Base-by-base conservation (phyloP, 192 early-diverging fungal genomes). In the Entomortierella beljakovae region DNA sequence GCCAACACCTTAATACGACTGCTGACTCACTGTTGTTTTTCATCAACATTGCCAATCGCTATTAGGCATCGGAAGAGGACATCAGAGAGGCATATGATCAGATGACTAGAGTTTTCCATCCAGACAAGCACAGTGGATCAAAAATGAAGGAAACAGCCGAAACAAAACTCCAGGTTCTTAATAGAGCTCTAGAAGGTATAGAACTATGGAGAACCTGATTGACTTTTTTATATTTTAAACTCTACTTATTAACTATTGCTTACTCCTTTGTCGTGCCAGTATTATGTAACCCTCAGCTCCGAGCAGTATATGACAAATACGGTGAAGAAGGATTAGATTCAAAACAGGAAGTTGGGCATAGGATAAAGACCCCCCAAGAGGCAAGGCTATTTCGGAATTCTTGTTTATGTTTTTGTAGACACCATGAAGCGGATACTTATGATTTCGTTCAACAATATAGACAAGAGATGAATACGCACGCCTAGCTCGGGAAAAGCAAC, bases 251-350 rank as follows among this genome's bases (percentile, higher is more conserved):
- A 33, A 33, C 34, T 28, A 13, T 20, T 68, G 23, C 42, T 28
- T 33, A 34, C 15, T 50, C 22, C 7, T 37, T 4, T 40, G 43
- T 46, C 15, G 20, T 46, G 15, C 13, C 64, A 92, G 91, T 98
- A 16, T 87, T 99, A 11, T 88, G 88, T 13, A 90, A 98, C 81
- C 80, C 87, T 18, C 84, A 89, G 28, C 88, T 87, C 67, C 86
- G 96, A 22, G 88, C 90, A 7, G 88, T 94, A 38, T 99, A 98
- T 82, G 98, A 99, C 80, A 86, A 87, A 42, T 93, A 94, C 50
- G 96, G 97, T 10, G 95, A 95, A 59, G 89, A 93, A 70, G 96
- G 96, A 55, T 71, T 97, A 48, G 76, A 60, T 25, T 64, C 84
- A 16, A 82, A 69, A 43, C 84, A 77, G 73, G 88, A 89, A 16